phyloP scores from a whole-genome alignment of 2,329 filamentous ascomycete species.

The Neopestalotiopsis sp. region DNA sequence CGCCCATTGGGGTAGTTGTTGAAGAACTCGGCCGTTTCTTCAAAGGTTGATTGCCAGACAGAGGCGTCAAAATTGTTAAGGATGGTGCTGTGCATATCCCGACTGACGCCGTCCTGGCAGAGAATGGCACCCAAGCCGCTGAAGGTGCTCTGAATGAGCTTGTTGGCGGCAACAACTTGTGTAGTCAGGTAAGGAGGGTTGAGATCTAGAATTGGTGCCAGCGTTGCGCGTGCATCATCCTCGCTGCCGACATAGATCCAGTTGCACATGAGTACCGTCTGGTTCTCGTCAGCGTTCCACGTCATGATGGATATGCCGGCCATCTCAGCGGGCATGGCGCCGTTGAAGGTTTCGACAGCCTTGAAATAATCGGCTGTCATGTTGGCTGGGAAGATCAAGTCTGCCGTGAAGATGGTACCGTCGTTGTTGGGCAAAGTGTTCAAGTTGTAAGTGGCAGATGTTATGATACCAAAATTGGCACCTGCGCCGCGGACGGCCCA shows the following conservation, averaged over 20 bases:
- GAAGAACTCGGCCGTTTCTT: background rate
- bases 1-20: background rate
- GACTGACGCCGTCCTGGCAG: background rate
- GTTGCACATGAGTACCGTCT: background rate
- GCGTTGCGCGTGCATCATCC: background rate
- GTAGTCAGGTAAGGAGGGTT: too few species aligned
- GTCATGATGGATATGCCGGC: too few species aligned
- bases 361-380: too few species aligned
- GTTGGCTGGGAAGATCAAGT: too few species aligned
- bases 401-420: too few species aligned
- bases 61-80: background rate
- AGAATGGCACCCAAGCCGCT: background rate
- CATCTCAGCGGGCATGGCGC: too few species aligned
- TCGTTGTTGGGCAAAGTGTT: too few species aligned
- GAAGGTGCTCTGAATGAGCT: background rate
- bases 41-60: background rate
- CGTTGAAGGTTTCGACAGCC: too few species aligned
- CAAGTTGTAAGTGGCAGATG: background rate
- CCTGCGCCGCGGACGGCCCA: constrained; percentile 25
- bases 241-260: background rate
- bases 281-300: too few species aligned
- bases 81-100: background rate
- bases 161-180: background rate
- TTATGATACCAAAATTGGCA: constrained; percentile 24
- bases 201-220: background rate